Conservation (phyloP, 164 flowering plant species). For the Taxillus chinensis region DNA sequence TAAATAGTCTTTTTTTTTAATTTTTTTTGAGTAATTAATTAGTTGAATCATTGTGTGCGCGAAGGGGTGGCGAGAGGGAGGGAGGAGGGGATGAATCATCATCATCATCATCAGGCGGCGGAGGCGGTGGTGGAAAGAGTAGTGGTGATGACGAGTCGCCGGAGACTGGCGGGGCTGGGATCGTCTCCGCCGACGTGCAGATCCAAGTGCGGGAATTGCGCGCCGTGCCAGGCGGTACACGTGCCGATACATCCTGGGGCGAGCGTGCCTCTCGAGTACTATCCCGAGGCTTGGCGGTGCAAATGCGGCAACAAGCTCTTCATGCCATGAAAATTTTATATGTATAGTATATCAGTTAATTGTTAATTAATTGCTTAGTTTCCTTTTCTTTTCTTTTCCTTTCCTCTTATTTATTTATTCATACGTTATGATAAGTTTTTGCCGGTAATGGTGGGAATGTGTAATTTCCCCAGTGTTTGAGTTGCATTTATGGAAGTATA, state of each 20-base stretch:
- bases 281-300: slow-evolving; percentile 98
- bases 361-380: no score
- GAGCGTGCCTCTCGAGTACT: slow-evolving; percentile 67
- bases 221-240: slow-evolving; percentile 71
- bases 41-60: neutral
- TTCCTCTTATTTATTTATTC: no score
- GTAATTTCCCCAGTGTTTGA: no score
- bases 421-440: no score
- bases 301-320: slow-evolving; percentile 73
- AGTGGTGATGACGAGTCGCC: slow-evolving; percentile 22
- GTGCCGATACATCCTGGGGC: slow-evolving; percentile 72
- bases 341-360: no score
- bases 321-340: slow-evolving; percentile 41
- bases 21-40: neutral
- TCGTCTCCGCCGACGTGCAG: slow-evolving; percentile 80
- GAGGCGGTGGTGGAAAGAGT: slow-evolving; percentile 9
- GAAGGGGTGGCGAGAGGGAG: neutral
- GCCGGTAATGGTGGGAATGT: no score
- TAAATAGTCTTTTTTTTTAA: neutral
- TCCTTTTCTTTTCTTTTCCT: no score
- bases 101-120: neutral
- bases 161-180: slow-evolving; percentile 49
- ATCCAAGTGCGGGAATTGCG: slow-evolving; percentile 70
- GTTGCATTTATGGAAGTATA: no score
- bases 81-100: neutral